phyloP scores from a whole-genome alignment of 192 early-diverging fungal species.

The Backusella tuberculispora region DNA sequence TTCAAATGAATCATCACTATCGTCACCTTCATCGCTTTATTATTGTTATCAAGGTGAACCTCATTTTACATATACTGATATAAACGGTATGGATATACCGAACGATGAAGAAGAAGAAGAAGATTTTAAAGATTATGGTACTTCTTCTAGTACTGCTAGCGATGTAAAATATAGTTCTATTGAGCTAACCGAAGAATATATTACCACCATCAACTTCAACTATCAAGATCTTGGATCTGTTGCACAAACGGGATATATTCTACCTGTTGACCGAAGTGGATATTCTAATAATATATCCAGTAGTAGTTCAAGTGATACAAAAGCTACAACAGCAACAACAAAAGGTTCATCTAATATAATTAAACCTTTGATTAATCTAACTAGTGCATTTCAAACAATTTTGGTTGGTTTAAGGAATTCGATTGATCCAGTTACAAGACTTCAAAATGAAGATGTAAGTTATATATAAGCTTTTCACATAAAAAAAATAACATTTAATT shows the following conservation, averaged over 20 bases:
- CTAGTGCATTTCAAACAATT: conserved; percentile 90
- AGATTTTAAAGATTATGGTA: neutral
- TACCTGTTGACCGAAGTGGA: conserved; percentile 56
- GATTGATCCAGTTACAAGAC: conserved; percentile 78
- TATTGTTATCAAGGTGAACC: neutral
- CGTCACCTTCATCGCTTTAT: neutral
- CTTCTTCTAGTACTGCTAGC: no score
- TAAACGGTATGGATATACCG: neutral
- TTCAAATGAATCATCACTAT: conserved; percentile 34
- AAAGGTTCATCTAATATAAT: conserved; percentile 89
- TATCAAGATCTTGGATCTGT: conserved; percentile 83
- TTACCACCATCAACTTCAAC: conserved; percentile 52
- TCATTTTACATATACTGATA: conserved; percentile 6
- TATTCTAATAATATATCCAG: conserved; percentile 68
- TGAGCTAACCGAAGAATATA: conserved; percentile 46
- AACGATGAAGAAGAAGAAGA: neutral
- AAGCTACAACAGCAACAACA: conserved; percentile 59
- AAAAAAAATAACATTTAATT: no score
- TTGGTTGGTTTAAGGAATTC: conserved; percentile 91
- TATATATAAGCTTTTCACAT: neutral
- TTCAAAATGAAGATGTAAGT: conserved; percentile 81
- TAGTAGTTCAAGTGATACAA: conserved; percentile 47
- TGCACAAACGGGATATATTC: conserved; percentile 86
- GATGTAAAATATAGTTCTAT: neutral
- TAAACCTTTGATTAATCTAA: conserved; percentile 93